These are phyloP conservation scores for Pinguiococcus pyrenoidosus DNA, from an alignment of 108 stramenopile species.

Conservation along the genomic window DNA sequence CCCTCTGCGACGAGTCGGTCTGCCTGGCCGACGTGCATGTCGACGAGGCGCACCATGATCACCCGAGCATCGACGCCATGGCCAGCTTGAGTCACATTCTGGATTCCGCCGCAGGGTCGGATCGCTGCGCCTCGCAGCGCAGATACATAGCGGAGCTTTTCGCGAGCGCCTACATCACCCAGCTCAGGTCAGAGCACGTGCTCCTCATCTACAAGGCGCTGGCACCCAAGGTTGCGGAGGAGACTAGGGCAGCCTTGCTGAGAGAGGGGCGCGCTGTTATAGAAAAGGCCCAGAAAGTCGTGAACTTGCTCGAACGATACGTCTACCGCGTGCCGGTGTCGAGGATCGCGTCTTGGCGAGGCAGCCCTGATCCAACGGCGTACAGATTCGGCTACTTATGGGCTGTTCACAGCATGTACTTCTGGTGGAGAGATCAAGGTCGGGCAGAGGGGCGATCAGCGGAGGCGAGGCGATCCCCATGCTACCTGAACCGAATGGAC, in stretches of 20 bases:
- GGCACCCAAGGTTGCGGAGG: neutral
- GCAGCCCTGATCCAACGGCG: conserved; percentile 17
- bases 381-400: conserved; percentile 15
- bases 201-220: conserved; percentile 1
- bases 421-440: conserved; percentile 24
- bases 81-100: no score
- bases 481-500: conserved; percentile 21
- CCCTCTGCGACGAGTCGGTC: neutral
- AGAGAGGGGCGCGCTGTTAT: conserved; percentile 1
- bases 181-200: conserved; percentile 3
- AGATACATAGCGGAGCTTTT: neutral
- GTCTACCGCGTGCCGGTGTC: conserved; percentile 4
- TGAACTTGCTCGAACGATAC: neutral
- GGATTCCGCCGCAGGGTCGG: no score
- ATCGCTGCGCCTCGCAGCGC: neutral
- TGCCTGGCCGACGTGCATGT: neutral
- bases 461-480: neutral
- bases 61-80: no score
- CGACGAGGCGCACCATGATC: no score
- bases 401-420: conserved; percentile 9
- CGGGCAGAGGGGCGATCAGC: conserved; percentile 2
- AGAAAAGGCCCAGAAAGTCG: conserved; percentile 1
- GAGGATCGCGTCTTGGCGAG: conserved; percentile 10
- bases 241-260: neutral
- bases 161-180: neutral